These are phyloP conservation scores for Beauveria medogensis DNA, from an alignment of 2,329 filamentous ascomycete genomes.

Conservation along the genomic window DNA sequence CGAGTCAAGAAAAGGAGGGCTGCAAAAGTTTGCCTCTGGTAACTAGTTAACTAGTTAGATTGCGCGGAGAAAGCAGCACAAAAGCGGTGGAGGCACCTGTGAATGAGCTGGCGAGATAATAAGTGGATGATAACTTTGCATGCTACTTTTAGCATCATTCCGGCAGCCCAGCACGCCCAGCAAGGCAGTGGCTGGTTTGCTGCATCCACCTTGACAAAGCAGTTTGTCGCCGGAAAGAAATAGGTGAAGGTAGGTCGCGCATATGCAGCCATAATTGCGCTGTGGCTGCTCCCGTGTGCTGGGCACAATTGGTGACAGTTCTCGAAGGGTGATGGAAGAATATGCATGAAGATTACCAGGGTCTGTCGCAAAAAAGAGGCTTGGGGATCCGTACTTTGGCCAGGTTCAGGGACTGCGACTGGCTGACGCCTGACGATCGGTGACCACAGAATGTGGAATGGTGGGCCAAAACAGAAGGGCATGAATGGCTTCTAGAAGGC, in stretches of 20 bases:
- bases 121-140: neutral
- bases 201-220: neutral
- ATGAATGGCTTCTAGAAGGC: slow-evolving; percentile 28
- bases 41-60: neutral
- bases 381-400: neutral
- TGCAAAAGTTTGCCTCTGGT: neutral
- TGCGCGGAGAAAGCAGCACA: neutral
- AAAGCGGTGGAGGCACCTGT: neutral
- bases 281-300: neutral
- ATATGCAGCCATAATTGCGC: neutral
- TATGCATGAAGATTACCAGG: slow-evolving; percentile 4
- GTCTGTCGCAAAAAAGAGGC: slow-evolving; percentile 1
- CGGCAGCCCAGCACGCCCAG: neutral
- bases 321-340: neutral
- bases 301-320: neutral
- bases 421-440: neutral
- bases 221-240: neutral
- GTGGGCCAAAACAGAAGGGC: slow-evolving; percentile 8
- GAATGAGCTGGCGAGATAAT: neutral
- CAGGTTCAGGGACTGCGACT: neutral
- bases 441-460: neutral
- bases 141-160: neutral
- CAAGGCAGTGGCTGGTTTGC: neutral
- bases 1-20: neutral
- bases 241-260: neutral